Evolutionary conservation across 2,329 filamentous ascomycete genomes (phyloP).

Genomic region (Hypoxylon sp.): DNA sequence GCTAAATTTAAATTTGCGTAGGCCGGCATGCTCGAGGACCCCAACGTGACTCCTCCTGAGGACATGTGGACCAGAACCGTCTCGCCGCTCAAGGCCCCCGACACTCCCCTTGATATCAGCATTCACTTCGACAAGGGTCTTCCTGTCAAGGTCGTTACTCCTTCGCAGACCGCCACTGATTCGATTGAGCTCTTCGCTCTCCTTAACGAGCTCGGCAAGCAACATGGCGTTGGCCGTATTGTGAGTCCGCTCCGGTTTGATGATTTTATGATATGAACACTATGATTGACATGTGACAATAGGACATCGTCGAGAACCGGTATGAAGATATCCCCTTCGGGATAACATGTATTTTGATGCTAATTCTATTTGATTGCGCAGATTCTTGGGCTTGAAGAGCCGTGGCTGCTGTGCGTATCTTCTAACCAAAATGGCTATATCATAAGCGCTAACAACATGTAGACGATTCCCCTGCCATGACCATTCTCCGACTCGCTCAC

Average conservation of each 20-base stretch:
- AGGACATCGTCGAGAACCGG: slow-evolving; percentile 13
- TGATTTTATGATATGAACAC: not conserved
- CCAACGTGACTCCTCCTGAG: slow-evolving; percentile 74
- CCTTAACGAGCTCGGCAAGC: slow-evolving; percentile 79
- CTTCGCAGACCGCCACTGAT: slow-evolving; percentile 74
- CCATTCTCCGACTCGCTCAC: slow-evolving; percentile 56
- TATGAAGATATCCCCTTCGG: slow-evolving; percentile 11
- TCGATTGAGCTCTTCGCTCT: slow-evolving; percentile 80
- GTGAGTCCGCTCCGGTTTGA: slow-evolving; percentile 58
- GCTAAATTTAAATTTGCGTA: slow-evolving; percentile 69
- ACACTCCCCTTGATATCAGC: slow-evolving; percentile 79
- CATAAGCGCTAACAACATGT: not conserved
- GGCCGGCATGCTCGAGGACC: slow-evolving; percentile 80
- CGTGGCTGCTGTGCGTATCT: slow-evolving; percentile 74
- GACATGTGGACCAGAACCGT: slow-evolving; percentile 86
- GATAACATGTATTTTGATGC: not conserved
- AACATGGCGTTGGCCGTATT: slow-evolving; percentile 83
- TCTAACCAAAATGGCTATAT: not conserved
- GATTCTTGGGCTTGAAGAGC: slow-evolving; percentile 77
- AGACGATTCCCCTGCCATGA: slow-evolving; percentile 75
- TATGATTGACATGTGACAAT: not conserved
- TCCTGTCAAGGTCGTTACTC: slow-evolving; percentile 70
- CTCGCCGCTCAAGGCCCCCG: slow-evolving; percentile 78
- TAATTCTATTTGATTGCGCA: slow-evolving; percentile 46
- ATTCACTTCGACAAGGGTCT: slow-evolving; percentile 81